Conservation (phyloP, 441 rosid genomes). For the Euphorbia celastroides region DNA sequence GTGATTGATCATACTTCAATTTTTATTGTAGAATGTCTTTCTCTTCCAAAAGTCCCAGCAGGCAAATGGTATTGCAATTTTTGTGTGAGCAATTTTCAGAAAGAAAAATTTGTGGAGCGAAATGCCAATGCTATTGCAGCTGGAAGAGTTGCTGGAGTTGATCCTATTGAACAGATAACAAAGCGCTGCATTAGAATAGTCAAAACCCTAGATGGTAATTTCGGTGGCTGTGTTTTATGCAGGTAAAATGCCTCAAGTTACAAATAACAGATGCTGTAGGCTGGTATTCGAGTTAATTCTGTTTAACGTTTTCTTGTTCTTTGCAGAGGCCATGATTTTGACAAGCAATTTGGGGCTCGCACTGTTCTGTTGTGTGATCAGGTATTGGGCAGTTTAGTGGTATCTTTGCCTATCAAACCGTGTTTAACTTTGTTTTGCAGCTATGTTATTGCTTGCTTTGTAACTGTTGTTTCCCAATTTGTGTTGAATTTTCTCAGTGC, state of each 20-base stretch:
- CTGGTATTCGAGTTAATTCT: neutral
- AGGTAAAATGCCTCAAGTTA: conserved; percentile 38
- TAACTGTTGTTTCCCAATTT: too few relatives aligned
- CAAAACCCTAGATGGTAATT: conserved; percentile 48
- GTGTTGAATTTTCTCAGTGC: conserved; percentile 44
- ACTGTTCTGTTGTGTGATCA: conserved; percentile 90
- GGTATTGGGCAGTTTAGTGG: conserved; percentile 34
- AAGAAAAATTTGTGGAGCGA: conserved; percentile 62
- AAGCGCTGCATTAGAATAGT: conserved; percentile 83
- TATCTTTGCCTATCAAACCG: conserved; percentile 8
- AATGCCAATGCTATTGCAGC: conserved; percentile 85
- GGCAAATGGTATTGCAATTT: conserved; percentile 79
- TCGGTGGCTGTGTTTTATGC: conserved; percentile 85
- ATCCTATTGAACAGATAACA: conserved; percentile 77
- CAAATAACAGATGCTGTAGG: neutral
- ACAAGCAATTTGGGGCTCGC: conserved; percentile 60
- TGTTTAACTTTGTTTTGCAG: conserved; percentile 5
- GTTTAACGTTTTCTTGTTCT: conserved; percentile 13
- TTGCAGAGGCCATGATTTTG: conserved; percentile 69
- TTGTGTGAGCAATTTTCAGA: conserved; percentile 53
- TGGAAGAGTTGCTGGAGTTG: conserved; percentile 83
- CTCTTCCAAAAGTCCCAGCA: conserved; percentile 42
- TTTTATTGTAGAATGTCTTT: conserved; percentile 49
- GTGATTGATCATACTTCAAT: neutral
- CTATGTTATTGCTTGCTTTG: conserved; percentile 12